Evolutionary conservation across 2,329 filamentous ascomycete species (phyloP).

Genomic region (Corynespora cassiicola): DNA sequence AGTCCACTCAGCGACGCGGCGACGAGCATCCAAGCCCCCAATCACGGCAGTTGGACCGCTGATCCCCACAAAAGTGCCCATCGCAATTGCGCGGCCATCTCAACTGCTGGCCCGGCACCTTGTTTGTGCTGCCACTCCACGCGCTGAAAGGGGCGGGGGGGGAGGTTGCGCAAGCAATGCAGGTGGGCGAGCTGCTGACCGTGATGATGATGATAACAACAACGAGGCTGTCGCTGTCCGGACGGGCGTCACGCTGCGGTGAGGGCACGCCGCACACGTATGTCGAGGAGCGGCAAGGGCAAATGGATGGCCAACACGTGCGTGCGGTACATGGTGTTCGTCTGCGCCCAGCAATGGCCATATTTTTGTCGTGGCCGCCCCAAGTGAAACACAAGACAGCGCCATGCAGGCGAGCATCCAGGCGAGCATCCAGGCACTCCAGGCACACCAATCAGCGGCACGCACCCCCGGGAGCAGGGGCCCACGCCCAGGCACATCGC

Average conservation of each 20-base stretch:
- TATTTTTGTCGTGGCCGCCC: neutral
- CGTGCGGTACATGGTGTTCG: constrained; percentile 4
- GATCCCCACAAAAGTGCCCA: constrained; percentile 28
- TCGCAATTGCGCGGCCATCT: constrained; percentile 37
- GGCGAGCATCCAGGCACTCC: too few relatives aligned
- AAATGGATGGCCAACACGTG: constrained; percentile 28
- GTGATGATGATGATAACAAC: too few relatives aligned
- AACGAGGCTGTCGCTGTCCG: neutral
- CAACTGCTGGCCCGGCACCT: constrained; percentile 8
- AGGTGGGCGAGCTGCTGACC: too few relatives aligned
- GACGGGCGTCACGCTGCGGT: neutral
- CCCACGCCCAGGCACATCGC: constrained; percentile 23
- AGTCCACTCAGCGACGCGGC: constrained; percentile 7
- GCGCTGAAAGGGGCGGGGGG: constrained; percentile 2
- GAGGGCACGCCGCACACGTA: constrained; percentile 5
- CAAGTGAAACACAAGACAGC: constrained; percentile 1
- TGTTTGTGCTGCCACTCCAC: constrained; percentile 1
- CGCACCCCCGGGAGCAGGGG: constrained; percentile 1
- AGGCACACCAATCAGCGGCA: constrained; percentile 39
- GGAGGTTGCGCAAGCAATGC: too few relatives aligned
- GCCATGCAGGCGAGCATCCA: neutral
- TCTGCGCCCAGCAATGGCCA: constrained; percentile 1
- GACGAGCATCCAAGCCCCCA: constrained; percentile 15
- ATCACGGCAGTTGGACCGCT: constrained; percentile 17
- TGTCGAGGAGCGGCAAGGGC: constrained; percentile 12